Evolutionary conservation across 2,329 filamentous ascomycete species (phyloP).

Genomic region (Fusarium fracticaudum): DNA sequence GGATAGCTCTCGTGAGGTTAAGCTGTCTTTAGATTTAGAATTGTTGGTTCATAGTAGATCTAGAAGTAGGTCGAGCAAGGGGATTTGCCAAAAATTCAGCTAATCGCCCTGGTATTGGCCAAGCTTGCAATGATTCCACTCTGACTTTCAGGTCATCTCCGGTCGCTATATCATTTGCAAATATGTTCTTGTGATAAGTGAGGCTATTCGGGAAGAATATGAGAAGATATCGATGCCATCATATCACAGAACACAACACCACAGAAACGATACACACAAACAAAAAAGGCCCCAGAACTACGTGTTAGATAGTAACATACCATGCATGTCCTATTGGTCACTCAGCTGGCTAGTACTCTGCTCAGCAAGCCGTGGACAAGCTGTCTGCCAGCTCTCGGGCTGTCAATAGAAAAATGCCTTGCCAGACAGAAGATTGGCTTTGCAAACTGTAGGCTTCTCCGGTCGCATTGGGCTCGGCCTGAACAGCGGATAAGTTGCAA

Average conservation of each 20-base stretch:
- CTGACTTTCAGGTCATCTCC: neutral
- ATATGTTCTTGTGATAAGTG: neutral
- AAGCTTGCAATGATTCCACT: too few relatives aligned
- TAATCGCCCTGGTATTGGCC: neutral
- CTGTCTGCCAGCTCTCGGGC: neutral
- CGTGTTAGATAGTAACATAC: neutral
- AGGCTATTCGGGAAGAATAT: neutral
- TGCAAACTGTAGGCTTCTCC: neutral
- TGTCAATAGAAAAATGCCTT: constrained; percentile 37
- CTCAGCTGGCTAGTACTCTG: neutral
- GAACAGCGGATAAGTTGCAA: constrained; percentile 8
- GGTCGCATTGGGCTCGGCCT: constrained; percentile 26
- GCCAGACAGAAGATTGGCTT: constrained; percentile 7
- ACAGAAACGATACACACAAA: neutral
- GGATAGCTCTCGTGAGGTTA: neutral
- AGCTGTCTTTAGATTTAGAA: neutral
- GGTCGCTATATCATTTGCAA: neutral
- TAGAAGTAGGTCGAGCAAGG: neutral
- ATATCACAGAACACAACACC: neutral
- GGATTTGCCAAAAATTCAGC: neutral
- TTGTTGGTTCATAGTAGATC: neutral
- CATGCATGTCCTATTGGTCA: neutral
- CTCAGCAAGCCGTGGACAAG: neutral
- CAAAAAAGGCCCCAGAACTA: neutral
- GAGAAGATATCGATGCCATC: neutral